These are phyloP conservation scores for Schrenkiella parvula DNA, from an alignment of 345 rosid genomes.

Conservation along the genomic window DNA sequence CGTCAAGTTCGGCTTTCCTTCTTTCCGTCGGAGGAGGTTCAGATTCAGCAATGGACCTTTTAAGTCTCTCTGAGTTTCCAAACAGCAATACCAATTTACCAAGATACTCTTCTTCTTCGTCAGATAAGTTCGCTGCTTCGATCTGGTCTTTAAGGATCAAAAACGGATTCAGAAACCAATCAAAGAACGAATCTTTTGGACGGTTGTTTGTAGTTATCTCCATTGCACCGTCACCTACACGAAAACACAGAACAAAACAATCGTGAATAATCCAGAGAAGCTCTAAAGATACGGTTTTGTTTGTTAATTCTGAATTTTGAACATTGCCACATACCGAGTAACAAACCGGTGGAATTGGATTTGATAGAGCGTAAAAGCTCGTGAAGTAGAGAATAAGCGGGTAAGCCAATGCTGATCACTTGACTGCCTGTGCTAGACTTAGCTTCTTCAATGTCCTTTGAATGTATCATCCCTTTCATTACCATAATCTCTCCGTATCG, in stretches of 20 bases:
- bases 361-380: conserved; percentile 58
- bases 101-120: conserved; percentile 74
- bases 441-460: conserved; percentile 74
- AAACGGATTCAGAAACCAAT: conserved; percentile 91
- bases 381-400: conserved; percentile 78
- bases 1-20: conserved; percentile 80
- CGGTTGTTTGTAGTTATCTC: conserved; percentile 75
- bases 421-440: conserved; percentile 55
- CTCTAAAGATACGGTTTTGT: neutral
- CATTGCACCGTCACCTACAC: conserved; percentile 47
- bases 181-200: conserved; percentile 78
- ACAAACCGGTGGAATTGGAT: conserved; percentile 57
- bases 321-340: conserved; percentile 52
- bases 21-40: conserved; percentile 66
- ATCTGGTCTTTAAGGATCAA: conserved; percentile 88
- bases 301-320: neutral
- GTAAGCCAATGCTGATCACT: conserved; percentile 80
- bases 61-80: conserved; percentile 60
- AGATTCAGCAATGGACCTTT: conserved; percentile 42
- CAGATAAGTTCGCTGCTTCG: conserved; percentile 61
- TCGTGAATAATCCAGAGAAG: neutral
- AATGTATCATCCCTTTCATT: conserved; percentile 67
- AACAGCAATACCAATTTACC: conserved; percentile 63
- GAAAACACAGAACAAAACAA: conserved; percentile 1
- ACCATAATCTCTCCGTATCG: conserved; percentile 57